A percentile compares a stretch with the other conserved stretches of the same genome.
Conservation (phyloP, 805 yeast species). For the Ogataea trehaloabstinens region DNA sequence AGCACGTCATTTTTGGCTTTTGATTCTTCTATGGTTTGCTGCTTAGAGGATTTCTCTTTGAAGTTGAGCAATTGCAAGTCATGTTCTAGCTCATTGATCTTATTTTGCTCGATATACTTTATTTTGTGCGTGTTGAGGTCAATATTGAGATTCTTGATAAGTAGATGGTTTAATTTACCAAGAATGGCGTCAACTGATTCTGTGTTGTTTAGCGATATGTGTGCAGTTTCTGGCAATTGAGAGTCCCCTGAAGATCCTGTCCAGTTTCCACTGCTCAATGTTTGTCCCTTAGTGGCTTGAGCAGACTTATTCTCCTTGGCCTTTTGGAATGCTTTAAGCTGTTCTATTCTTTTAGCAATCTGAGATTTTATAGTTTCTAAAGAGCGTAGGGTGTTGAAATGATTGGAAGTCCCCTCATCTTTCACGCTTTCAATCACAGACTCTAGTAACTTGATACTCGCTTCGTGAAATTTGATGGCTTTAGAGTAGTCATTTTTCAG, state of each 20-base stretch:
- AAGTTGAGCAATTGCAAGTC: constrained; percentile 29
- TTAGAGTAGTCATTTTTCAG: constrained; percentile 39
- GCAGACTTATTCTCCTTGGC: constrained; percentile 9
- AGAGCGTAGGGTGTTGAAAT: constrained; percentile 22
- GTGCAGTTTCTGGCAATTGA: neutral
- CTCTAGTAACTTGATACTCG: constrained; percentile 35
- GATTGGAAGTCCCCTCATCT: constrained; percentile 12
- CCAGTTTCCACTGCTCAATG: neutral
- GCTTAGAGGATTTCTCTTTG: constrained; percentile 23
- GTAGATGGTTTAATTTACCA: constrained; percentile 17
- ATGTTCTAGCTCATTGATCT: constrained; percentile 30
- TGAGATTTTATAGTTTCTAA: constrained; percentile 23
- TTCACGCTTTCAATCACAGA: constrained; percentile 17
- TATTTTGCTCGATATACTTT: constrained; percentile 24
- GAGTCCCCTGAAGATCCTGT: neutral
- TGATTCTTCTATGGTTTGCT: constrained; percentile 22
- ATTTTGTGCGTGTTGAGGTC: constrained; percentile 23
- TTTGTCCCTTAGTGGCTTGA: constrained; percentile 6
- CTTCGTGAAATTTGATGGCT: constrained; percentile 39
- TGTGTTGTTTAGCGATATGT: neutral
- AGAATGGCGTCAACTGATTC: constrained; percentile 5
- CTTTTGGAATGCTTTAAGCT: constrained; percentile 18
- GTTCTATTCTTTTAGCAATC: constrained; percentile 21
- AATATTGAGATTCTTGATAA: constrained; percentile 26
- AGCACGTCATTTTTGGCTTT: constrained; percentile 30